Evolutionary conservation across 2,329 filamentous ascomycete species (phyloP).

Genomic region (Talaromyces sp.): DNA sequence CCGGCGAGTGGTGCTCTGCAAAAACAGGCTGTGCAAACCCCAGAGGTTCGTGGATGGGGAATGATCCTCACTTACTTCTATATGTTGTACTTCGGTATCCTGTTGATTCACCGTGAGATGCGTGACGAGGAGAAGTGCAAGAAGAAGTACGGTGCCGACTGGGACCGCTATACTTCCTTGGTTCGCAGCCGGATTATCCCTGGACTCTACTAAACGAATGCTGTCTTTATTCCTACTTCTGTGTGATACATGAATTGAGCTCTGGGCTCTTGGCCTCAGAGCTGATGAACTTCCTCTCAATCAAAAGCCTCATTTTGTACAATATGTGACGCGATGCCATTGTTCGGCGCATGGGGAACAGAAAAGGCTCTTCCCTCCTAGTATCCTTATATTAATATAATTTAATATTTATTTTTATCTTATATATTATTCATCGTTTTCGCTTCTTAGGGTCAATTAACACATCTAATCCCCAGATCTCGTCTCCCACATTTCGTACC

Average conservation of each 20-base stretch:
- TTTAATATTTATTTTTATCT: background rate
- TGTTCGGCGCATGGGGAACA: background rate
- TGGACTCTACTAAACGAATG: conserved; percentile 68
- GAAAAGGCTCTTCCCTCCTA: background rate
- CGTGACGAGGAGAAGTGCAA: conserved; percentile 90
- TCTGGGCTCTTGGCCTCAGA: too few relatives aligned
- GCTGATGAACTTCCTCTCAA: too few relatives aligned
- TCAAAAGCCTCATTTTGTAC: too few relatives aligned
- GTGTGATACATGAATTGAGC: background rate
- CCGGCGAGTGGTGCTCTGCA: conserved; percentile 63
- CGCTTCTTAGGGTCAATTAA: conserved; percentile 33
- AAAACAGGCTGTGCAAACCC: conserved; percentile 72
- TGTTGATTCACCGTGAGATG: conserved; percentile 82
- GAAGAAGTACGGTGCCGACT: conserved; percentile 89
- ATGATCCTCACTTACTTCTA: conserved; percentile 94
- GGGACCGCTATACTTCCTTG: conserved; percentile 82
- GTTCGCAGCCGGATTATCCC: conserved; percentile 84
- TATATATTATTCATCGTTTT: conserved; percentile 17
- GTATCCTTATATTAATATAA: background rate
- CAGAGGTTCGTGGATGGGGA: conserved; percentile 76
- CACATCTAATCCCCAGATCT: conserved; percentile 39
- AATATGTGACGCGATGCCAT: background rate
- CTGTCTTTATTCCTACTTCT: background rate
- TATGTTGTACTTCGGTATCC: conserved; percentile 83
- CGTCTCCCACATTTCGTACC: conserved; percentile 43